Percentiles rank a stretch among this genome's conserved stretches.
Conservation (phyloP, 768 basidiomycete genomes). For the Jaapia argillacea region DNA sequence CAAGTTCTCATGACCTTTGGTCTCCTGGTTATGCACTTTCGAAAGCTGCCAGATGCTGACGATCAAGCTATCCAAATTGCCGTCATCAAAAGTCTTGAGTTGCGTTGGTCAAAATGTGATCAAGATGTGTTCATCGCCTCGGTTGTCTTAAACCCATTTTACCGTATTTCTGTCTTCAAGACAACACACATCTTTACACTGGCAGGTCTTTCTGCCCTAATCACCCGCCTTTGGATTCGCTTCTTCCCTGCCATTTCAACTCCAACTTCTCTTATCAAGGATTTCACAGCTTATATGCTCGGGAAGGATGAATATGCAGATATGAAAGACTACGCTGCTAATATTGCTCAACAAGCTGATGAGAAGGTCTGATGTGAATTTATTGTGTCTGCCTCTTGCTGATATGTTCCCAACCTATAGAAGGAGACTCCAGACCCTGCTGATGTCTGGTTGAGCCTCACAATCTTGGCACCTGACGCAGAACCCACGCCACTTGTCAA, state of each 20-base stretch:
- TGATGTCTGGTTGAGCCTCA: neutral
- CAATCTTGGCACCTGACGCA: neutral
- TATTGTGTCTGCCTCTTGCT: neutral
- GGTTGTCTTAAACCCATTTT: constrained; percentile 11
- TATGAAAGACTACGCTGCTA: neutral
- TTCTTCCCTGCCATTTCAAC: neutral
- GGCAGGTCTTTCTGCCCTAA: neutral
- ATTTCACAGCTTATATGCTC: neutral
- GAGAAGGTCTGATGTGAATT: neutral
- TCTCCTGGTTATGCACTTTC: constrained; percentile 13
- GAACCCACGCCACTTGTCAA: neutral
- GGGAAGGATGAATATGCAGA: neutral
- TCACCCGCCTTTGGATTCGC: neutral
- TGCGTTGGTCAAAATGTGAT: constrained; percentile 14
- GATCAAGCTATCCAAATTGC: neutral
- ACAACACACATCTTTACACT: neutral
- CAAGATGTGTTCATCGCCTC: constrained; percentile 13
- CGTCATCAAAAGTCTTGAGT: constrained; percentile 9
- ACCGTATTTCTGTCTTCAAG: neutral
- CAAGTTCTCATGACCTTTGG: constrained; percentile 23
- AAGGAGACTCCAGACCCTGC: too few relatives aligned
- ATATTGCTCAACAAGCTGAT: neutral
- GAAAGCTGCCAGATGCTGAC: neutral
- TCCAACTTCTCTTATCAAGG: neutral
- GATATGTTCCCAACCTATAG: neutral